These are phyloP conservation scores for Nakazawaea ernobii DNA, from an alignment of 805 yeast species.

Conservation along the genomic window DNA sequence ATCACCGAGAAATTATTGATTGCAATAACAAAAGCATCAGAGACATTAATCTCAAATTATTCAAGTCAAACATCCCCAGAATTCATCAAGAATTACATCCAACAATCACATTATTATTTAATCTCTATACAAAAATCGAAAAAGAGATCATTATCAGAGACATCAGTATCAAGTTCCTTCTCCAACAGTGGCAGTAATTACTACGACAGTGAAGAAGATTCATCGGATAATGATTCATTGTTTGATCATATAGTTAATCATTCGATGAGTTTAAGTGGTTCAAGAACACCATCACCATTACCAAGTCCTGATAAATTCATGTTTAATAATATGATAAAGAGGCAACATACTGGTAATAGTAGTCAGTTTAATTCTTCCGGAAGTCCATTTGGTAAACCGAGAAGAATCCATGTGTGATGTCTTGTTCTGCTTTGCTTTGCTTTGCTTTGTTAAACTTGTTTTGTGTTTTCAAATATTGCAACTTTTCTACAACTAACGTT, in stretches of 20 bases:
- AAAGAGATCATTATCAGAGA: constrained; percentile 6
- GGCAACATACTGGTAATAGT: neutral
- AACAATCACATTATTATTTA: constrained; percentile 6
- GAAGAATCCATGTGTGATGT: neutral
- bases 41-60: constrained; percentile 1
- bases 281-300: constrained; percentile 10
- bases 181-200: neutral
- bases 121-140: constrained; percentile 8
- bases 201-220: constrained; percentile 8
- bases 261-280: constrained; percentile 1
- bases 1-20: constrained; percentile 4
- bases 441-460: neutral
- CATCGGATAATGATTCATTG: constrained; percentile 9
- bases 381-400: neutral
- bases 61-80: neutral
- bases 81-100: constrained; percentile 6
- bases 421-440: neutral
- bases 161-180: neutral
- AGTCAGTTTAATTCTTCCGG: too few relatives aligned
- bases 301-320: constrained; percentile 8
- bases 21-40: constrained; percentile 3
- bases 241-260: constrained; percentile 10
- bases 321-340: neutral
- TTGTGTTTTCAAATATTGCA: neutral
- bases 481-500: too few relatives aligned